Evolutionary conservation across 176 grass and related monocot species (phyloP), one percentile per base, ranked within the genome.

Genomic region (Oryza rufipogon): DNA sequence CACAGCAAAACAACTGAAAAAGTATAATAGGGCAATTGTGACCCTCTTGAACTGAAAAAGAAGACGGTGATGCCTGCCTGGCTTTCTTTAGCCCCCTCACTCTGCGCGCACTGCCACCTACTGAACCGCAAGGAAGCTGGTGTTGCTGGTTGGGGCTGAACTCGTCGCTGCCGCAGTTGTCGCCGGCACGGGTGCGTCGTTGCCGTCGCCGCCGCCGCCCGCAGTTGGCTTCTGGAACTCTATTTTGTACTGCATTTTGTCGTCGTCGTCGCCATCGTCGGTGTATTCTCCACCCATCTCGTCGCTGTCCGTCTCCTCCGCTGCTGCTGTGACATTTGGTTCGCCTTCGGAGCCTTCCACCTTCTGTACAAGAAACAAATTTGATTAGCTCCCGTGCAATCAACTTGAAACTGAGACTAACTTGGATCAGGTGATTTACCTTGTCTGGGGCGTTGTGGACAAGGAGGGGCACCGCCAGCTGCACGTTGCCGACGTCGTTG

Each of bases 111-210:
- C 38, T 83, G 66, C 66, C 54, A 64, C 66, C 78, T 89, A 89
- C 82, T 89, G 83, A 77, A 89, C 83, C 2, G 82, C 83, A 70
- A 85, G 72, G 83, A 81, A 89, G 78, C n/a, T 23, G 58, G 78
- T 81, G 77, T 77, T 89, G 87, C 64, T 32, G 2, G 77, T 70
- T 66, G 77, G 71, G 11, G 77, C 51, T 3, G 82, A 85, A n/a
- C 61, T 60, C 64, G 76, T 47, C 39, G 49, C 28, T 60, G 87
- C 71, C 49, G 63, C 38, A 42, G 70, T 30, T 32, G 71, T 69
- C 64, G n/a, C 41, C 6, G 82, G 52, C 32, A 30, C 77, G 49
- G 71, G 51, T 4, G 12, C 16, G 17, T 58, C 19, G 54, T n/a
- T 19, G 6, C 17, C 52, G 84, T 71, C 15, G 49, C 41, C 65